Conservation (phyloP, 2,329 filamentous ascomycete species). For the Xylariaceae sp. region DNA sequence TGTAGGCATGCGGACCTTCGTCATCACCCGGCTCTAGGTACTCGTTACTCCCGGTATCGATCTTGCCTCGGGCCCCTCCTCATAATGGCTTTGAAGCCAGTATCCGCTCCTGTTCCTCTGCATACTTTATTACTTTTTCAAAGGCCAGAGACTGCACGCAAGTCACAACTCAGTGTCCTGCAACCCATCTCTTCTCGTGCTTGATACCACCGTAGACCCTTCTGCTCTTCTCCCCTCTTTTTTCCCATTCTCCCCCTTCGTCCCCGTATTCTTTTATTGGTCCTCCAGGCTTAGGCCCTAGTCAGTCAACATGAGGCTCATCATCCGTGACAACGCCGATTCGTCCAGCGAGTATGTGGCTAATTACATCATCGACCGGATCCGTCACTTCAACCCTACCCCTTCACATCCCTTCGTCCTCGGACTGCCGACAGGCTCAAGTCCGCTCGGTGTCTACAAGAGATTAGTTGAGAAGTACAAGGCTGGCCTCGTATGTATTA, state of each 20-base stretch:
- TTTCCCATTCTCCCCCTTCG: neutral
- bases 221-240: neutral
- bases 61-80: constrained; percentile 22
- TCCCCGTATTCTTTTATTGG: constrained; percentile 13
- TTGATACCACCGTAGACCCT: constrained; percentile 15
- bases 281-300: constrained; percentile 22
- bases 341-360: constrained; percentile 71
- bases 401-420: constrained; percentile 71
- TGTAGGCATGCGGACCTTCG: constrained; percentile 20
- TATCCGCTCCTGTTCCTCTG: constrained; percentile 15
- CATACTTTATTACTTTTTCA: constrained; percentile 2
- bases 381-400: constrained; percentile 70
- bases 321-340: constrained; percentile 68
- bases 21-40: constrained; percentile 11
- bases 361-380: constrained; percentile 76
- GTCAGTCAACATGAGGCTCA: constrained; percentile 63
- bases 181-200: constrained; percentile 8
- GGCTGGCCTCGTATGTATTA: constrained; percentile 48
- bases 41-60: constrained; percentile 8
- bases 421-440: constrained; percentile 77
- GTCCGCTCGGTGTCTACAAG: constrained; percentile 71
- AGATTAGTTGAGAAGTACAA: constrained; percentile 68
- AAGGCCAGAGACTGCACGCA: neutral
- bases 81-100: constrained; percentile 24
- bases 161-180: constrained; percentile 1